A percentile compares a stretch with the other conserved stretches of the same genome.
phyloP scores from a whole-genome alignment of 176 grass and related monocot species.

The Cenchrus purpureus region DNA sequence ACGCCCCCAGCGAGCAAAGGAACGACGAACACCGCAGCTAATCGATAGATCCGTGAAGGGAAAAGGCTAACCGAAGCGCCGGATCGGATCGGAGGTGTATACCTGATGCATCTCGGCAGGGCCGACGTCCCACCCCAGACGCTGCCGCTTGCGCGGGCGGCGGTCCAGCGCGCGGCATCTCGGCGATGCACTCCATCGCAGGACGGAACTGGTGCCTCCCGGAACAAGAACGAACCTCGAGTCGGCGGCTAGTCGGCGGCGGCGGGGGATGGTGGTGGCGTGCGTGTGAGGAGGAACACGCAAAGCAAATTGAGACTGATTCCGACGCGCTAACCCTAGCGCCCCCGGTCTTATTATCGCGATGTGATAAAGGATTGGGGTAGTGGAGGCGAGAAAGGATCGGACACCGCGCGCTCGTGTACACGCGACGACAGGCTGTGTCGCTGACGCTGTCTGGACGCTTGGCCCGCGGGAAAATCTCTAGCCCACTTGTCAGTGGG shows the following conservation, averaged over 20 bases:
- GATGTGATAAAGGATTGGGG: neutral
- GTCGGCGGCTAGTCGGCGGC: neutral
- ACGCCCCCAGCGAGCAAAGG: neutral
- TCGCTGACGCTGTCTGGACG: neutral
- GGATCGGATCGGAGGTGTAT: neutral
- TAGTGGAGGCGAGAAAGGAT: neutral
- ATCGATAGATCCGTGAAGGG: neutral
- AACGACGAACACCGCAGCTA: neutral
- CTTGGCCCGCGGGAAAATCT: fast-evolving
- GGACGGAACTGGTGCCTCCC: neutral
- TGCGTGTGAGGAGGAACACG: neutral
- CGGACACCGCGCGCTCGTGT: neutral
- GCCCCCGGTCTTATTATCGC: conserved; percentile 38
- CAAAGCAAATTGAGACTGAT: neutral
- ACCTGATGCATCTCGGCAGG: conserved; percentile 71
- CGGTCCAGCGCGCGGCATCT: conserved; percentile 82
- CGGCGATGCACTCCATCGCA: conserved; percentile 80
- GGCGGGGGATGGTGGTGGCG: neutral
- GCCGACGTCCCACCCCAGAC: conserved; percentile 84
- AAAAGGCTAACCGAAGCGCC: neutral
- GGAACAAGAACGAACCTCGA: neutral
- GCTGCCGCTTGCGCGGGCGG: conserved; percentile 86
- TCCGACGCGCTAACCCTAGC: conserved; percentile 43
- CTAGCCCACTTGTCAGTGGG: neutral
- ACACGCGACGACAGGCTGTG: neutral